Evolutionary conservation across 1,139 yeast genomes (phyloP), one percentile per base, ranked within the genome.

Genomic region (Kodamaea sp.): DNA sequence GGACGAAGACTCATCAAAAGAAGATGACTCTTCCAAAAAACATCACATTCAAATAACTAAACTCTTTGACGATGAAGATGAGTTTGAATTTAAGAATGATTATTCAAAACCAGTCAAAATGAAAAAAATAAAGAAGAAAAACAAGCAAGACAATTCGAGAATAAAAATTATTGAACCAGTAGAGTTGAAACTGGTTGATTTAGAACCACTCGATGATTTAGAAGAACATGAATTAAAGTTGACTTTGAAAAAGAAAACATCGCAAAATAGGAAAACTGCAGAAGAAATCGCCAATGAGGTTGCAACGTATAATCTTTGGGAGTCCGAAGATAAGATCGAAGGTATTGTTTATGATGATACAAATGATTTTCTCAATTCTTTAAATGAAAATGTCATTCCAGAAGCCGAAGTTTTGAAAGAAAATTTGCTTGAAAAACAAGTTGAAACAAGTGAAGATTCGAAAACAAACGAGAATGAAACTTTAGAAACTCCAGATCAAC

Each of bases 281-380:
- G 79, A 75, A 42, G 72, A 77, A 11, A 54, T 78, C 8, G 82
- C 78, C 0, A 46, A 52, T 15, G 78, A 77, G 40, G 65, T 77
- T 11, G 56, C 59, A 10, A 65, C 56, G 46, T 63, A 63, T 37
- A 48, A 52, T 37, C 42, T 62, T 11, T 46, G 53, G 48, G 63
- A 62, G 11, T 38, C 53, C n/a, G 73, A 66, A 34, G 60, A 62
- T 8, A 57, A 57, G 7, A 32, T 54, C 24, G 64, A 53, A 8
- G 72, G 69, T 1, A 45, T 75, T 26, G 65, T 75, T 0, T 64
- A 79, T 34, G 82, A 82, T 54, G 85, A 79, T 39, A 80, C 79
- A 4, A 56, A 67, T 3, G 84, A 78, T 27, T 83, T 85, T 54
- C 63, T 85, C 43, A 67, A 62, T 12, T 60, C 66, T 1, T 46